Evolutionary conservation across 108 stramenopile genomes (phyloP).

Genomic region (Nitzschia sp.): DNA sequence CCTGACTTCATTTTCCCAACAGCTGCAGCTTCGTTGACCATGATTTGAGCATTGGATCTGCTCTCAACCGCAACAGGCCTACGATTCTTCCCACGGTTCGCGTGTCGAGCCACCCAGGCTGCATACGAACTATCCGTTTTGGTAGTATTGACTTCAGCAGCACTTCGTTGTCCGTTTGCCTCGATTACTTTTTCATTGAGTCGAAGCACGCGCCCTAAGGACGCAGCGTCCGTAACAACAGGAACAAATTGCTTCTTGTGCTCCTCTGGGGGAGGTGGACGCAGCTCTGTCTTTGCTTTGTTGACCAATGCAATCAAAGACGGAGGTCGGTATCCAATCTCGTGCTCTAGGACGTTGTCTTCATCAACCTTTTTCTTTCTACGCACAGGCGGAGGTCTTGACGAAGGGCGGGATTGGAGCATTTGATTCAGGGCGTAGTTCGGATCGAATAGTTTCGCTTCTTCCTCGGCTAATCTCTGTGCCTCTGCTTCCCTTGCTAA

Average conservation of each 20-base stretch:
- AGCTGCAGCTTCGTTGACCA: conserved; percentile 28
- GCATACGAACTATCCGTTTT: conserved; percentile 10
- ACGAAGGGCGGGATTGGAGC: conserved; percentile 1
- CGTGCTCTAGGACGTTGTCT: conserved; percentile 7
- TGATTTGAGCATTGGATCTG: conserved; percentile 4
- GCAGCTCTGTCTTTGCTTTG: conserved; percentile 21
- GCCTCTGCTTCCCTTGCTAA: conserved; percentile 5
- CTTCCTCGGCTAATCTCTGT: conserved; percentile 5
- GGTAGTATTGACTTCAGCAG: conserved; percentile 3
- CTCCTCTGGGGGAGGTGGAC: conserved; percentile 20
- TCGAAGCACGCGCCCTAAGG: conserved; percentile 15
- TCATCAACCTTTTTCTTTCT: not conserved
- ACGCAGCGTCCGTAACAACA: conserved; percentile 12
- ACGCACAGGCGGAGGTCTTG: not conserved
- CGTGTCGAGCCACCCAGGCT: conserved; percentile 12
- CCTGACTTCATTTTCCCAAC: conserved; percentile 21
- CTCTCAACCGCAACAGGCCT: not conserved
- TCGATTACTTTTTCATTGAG: conserved; percentile 20
- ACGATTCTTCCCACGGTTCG: not conserved
- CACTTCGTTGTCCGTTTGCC: conserved; percentile 15
- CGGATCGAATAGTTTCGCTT: not conserved
- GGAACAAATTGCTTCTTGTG: conserved; percentile 20
- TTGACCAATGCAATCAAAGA: conserved; percentile 6
- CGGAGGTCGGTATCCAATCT: conserved; percentile 21
- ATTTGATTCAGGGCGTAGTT: not conserved